Conservation (phyloP, 2,329 filamentous ascomycete species). For the Venturia aucupariae region DNA sequence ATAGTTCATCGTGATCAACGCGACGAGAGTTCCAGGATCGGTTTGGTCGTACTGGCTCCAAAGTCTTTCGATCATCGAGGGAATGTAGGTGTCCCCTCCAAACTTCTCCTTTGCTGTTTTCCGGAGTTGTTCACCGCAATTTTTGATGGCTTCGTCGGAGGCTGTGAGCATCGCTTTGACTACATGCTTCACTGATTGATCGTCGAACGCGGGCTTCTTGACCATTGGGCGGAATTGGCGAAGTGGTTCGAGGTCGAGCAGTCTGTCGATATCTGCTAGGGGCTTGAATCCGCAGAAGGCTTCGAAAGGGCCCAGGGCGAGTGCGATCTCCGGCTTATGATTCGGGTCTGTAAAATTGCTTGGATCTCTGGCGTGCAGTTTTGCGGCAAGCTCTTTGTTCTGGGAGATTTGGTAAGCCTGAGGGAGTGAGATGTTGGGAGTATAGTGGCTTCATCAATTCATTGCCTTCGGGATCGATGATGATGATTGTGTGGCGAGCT, state of each 20-base stretch:
- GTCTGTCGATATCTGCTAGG: slow-evolving; percentile 45
- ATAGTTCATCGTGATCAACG: slow-evolving; percentile 67
- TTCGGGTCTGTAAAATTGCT: slow-evolving; percentile 61
- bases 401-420: slow-evolving; percentile 12
- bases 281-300: slow-evolving; percentile 70
- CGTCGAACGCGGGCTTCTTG: slow-evolving; percentile 40
- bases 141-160: slow-evolving; percentile 42
- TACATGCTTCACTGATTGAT: slow-evolving; percentile 49
- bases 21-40: slow-evolving; percentile 61
- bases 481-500: no score
- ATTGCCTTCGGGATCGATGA: no score
- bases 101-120: slow-evolving; percentile 41
- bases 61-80: slow-evolving; percentile 55
- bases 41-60: slow-evolving; percentile 52
- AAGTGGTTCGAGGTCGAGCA: slow-evolving; percentile 45
- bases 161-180: slow-evolving; percentile 47
- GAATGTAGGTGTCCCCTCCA: slow-evolving; percentile 48
- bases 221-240: slow-evolving; percentile 42
- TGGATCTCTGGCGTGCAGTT: slow-evolving; percentile 56
- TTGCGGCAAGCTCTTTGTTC: slow-evolving; percentile 55
- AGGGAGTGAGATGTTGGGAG: no score
- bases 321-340: slow-evolving; percentile 72
- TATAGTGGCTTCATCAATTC: no score
- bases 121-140: slow-evolving; percentile 44
- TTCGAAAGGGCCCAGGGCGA: slow-evolving; percentile 63